Conservation (phyloP, 352 stramenopile genomes). For the Phytophthora pinifolia region DNA sequence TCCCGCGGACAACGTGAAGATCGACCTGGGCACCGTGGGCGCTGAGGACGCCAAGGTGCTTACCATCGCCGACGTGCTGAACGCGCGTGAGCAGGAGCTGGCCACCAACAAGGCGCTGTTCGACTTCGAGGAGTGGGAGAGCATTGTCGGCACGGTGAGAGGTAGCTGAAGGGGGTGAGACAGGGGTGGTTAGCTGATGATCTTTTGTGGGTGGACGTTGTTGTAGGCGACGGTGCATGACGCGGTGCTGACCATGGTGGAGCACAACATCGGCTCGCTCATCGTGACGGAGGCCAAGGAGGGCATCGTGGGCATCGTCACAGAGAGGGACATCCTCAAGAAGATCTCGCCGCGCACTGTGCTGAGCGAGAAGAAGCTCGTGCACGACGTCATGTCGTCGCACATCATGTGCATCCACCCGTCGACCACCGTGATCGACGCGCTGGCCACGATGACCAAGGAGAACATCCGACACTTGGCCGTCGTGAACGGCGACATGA, state of each 20-base stretch:
- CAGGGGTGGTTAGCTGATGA: conserved; percentile 4
- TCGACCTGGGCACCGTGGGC: conserved; percentile 53
- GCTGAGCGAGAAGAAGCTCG: conserved; percentile 45
- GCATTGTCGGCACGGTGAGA: conserved; percentile 59
- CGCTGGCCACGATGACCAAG: conserved; percentile 85
- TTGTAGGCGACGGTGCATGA: conserved; percentile 76
- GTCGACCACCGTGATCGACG: conserved; percentile 79
- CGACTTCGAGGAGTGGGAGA: conserved; percentile 78
- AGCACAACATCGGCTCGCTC: conserved; percentile 77
- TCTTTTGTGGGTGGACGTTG: background rate
- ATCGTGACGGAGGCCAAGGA: conserved; percentile 75
- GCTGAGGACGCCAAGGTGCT: conserved; percentile 66
- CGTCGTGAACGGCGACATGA: conserved; percentile 79
- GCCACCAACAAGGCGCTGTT: conserved; percentile 35
- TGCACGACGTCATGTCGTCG: conserved; percentile 83
- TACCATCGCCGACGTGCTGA: conserved; percentile 75
- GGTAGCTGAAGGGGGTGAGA: no score
- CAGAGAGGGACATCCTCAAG: conserved; percentile 78
- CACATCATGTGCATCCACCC: conserved; percentile 88
- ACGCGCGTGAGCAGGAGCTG: conserved; percentile 53
- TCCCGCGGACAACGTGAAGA: conserved; percentile 35
- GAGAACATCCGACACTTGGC: conserved; percentile 85
- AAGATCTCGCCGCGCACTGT: conserved; percentile 67
- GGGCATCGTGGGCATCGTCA: conserved; percentile 83
- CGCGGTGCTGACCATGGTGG: conserved; percentile 73